Evolutionary conservation across 1,284 basidiomycete species (phyloP).

Genomic region (Golubevia sp.): DNA sequence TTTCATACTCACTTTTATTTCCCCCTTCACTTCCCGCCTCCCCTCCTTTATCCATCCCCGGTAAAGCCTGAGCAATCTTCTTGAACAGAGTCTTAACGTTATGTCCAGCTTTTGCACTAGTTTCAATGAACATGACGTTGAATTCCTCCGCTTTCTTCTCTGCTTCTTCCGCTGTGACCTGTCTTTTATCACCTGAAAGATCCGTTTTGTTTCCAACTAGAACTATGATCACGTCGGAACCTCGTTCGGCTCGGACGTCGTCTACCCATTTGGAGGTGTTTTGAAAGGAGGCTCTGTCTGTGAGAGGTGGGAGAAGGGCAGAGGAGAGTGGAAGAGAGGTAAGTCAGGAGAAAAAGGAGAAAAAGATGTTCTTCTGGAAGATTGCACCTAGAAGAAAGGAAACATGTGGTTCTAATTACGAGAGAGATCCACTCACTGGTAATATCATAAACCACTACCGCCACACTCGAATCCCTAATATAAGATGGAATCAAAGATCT

Average conservation of each 20-base stretch:
- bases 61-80: conserved; percentile 97
- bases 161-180: conserved; percentile 98
- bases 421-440: conserved; percentile 74
- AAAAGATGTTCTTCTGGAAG: conserved; percentile 1
- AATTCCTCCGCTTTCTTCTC: conserved; percentile 90
- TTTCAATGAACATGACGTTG: conserved; percentile 98
- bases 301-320: neutral
- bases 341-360: neutral
- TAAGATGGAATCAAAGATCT: conserved; percentile 97
- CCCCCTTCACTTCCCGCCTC: conserved; percentile 69
- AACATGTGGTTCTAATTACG: neutral
- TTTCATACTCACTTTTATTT: conserved; percentile 62
- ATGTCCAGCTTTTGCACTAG: conserved; percentile 97
- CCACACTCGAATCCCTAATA: conserved; percentile 96
- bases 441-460: conserved; percentile 98
- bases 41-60: conserved; percentile 86
- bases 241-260: conserved; percentile 95
- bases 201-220: conserved; percentile 99
- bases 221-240: conserved; percentile 97
- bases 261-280: conserved; percentile 99
- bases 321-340: neutral
- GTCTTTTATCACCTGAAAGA: conserved; percentile 64
- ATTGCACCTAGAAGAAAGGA: neutral
- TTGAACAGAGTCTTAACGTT: conserved; percentile 99
- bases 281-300: conserved; percentile 89